These are phyloP conservation scores for Lachancea meyersii DNA, from an alignment of 805 yeast species.

Conservation along the genomic window DNA sequence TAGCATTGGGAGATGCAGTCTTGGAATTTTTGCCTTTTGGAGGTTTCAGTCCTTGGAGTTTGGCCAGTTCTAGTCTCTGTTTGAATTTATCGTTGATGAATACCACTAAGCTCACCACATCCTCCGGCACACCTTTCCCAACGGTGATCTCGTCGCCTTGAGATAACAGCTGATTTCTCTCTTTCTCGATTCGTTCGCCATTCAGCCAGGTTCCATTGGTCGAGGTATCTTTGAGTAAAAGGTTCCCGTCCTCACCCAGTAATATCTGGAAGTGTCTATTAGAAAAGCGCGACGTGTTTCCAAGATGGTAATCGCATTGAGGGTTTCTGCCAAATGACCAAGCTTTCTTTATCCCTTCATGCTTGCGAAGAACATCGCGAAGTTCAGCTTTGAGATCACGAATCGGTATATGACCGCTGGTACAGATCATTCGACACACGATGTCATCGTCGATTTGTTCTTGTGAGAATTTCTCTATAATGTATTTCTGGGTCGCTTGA, in stretches of 20 bases:
- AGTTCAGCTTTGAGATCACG: constrained; percentile 40
- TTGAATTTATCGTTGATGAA: constrained; percentile 36
- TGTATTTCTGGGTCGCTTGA: constrained; percentile 34
- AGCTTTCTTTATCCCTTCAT: constrained; percentile 30
- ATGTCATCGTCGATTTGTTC: constrained; percentile 36
- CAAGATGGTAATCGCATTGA: constrained; percentile 55
- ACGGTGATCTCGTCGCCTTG: constrained; percentile 93
- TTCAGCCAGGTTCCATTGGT: constrained; percentile 93
- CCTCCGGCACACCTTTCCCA: constrained; percentile 77
- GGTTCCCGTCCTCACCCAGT: constrained; percentile 51
- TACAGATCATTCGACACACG: constrained; percentile 54
- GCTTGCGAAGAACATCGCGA: constrained; percentile 22
- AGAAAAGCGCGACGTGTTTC: constrained; percentile 60
- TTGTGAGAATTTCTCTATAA: constrained; percentile 34
- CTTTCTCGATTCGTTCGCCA: constrained; percentile 63
- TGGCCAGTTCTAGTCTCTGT: constrained; percentile 22
- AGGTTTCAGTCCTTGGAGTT: constrained; percentile 9
- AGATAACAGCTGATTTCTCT: constrained; percentile 69
- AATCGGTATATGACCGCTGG: constrained; percentile 48
- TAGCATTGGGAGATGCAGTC: constrained; percentile 2
- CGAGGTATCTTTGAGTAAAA: constrained; percentile 54
- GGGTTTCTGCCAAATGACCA: constrained; percentile 76
- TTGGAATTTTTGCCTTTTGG: constrained; percentile 1
- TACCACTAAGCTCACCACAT: constrained; percentile 47
- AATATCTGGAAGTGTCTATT: constrained; percentile 69